A percentile compares a stretch with the other conserved stretches of the same genome.
Conservation (phyloP, 106 monocot genomes). For the Acorus calamus region DNA sequence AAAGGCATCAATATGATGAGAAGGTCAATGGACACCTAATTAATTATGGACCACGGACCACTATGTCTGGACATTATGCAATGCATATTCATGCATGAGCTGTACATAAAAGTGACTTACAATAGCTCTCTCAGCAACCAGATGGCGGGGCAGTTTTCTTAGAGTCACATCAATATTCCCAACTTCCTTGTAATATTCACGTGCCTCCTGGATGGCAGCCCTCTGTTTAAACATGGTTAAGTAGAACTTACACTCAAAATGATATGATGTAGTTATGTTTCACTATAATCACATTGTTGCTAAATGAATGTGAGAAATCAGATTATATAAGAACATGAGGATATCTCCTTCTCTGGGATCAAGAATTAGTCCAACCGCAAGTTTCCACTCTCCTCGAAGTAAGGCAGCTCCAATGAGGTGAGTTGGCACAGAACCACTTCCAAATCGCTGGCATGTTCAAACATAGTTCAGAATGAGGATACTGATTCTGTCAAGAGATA, state of each 20-base stretch:
- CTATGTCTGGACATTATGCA: too few relatives aligned
- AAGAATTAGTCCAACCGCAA: constrained; percentile 74
- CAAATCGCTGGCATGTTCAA: constrained; percentile 66
- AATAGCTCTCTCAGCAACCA: constrained; percentile 90
- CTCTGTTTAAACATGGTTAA: constrained; percentile 62
- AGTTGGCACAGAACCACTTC: constrained; percentile 97
- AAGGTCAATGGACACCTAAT: too few relatives aligned
- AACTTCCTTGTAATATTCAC: constrained; percentile 58
- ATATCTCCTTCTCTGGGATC: constrained; percentile 99
- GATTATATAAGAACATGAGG: constrained; percentile 23
- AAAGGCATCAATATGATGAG: too few relatives aligned
- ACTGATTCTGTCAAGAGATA: too few relatives aligned
- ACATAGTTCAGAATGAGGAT: not conserved
- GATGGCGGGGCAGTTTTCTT: constrained; percentile 55
- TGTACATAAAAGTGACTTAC: constrained; percentile 35
- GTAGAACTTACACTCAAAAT: not conserved
- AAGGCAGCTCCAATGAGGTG: constrained; percentile 85
- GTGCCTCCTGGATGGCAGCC: constrained; percentile 36
- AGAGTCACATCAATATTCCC: constrained; percentile 64
- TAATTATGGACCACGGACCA: too few relatives aligned
- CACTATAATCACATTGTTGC: too few relatives aligned
- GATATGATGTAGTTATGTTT: too few relatives aligned
- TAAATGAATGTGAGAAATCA: too few relatives aligned
- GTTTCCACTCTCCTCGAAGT: constrained; percentile 89
- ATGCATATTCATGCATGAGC: too few relatives aligned